phyloP scores from a whole-genome alignment of 139 green algal species.

The Axilococcus clingmanii region DNA sequence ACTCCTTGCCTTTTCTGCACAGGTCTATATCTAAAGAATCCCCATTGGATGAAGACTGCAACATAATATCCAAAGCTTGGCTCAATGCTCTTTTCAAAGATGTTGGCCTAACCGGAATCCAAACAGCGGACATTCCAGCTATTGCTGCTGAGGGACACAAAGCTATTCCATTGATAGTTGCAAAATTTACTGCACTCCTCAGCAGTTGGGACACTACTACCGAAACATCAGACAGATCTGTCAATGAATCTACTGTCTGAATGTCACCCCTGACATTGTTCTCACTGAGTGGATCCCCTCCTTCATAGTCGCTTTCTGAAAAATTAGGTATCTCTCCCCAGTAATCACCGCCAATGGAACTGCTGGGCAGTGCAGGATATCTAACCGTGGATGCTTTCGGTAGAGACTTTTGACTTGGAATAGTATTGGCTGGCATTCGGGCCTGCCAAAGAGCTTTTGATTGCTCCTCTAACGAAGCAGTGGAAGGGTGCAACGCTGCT shows the following conservation, averaged over 20 bases:
- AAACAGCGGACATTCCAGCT: too few species aligned
- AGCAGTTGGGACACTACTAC: slow-evolving; percentile 18
- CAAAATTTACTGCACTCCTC: slow-evolving; percentile 15
- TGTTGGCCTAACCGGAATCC: slow-evolving; percentile 9
- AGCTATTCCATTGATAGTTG: slow-evolving; percentile 10
- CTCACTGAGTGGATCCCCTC: too few species aligned
- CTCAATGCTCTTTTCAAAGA: slow-evolving; percentile 24
- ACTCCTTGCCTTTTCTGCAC: too few species aligned
- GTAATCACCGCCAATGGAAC: slow-evolving; percentile 17
- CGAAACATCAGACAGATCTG: background rate
- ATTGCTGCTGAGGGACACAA: too few species aligned
- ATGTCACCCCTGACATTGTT: background rate
- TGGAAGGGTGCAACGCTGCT: background rate
- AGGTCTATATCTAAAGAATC: too few species aligned
- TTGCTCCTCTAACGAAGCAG: background rate
- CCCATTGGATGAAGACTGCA: background rate
- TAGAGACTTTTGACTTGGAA: background rate
- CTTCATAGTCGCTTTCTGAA: background rate
- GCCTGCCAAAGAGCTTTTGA: too few species aligned
- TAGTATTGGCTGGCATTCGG: background rate
- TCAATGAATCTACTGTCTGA: background rate
- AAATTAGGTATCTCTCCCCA: background rate
- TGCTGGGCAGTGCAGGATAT: slow-evolving; percentile 12
- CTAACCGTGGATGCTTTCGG: background rate
- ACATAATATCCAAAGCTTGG: slow-evolving; percentile 6